Conservation (phyloP, 164 flowering plant genomes). For the Sedum album region DNA sequence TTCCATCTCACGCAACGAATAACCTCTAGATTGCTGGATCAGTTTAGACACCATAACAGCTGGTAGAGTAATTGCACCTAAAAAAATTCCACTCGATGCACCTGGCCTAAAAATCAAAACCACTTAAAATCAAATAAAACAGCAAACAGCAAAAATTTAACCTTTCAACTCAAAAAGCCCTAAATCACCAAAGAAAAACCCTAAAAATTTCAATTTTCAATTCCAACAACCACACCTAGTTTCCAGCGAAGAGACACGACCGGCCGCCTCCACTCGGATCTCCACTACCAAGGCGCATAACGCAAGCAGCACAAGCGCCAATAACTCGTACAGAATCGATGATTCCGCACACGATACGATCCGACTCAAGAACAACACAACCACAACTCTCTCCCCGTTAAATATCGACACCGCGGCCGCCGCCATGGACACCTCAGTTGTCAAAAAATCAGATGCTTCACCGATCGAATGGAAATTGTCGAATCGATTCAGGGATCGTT, state of each 20-base stretch:
- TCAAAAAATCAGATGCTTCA: not conserved
- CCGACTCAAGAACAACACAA: constrained; percentile 36
- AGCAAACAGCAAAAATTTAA: not conserved
- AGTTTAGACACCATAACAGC: constrained; percentile 60
- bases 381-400: constrained; percentile 80
- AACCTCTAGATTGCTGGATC: constrained; percentile 58
- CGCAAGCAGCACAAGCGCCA: constrained; percentile 28
- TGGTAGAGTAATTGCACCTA: constrained; percentile 87
- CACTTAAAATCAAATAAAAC: not conserved
- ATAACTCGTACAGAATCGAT: constrained; percentile 24
- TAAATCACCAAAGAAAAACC: not conserved
- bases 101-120: constrained; percentile 46
- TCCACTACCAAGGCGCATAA: constrained; percentile 49
- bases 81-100: constrained; percentile 75
- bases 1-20: constrained; percentile 25
- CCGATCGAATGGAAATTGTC: not conserved
- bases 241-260: constrained; percentile 24
- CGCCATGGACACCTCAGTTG: not conserved
- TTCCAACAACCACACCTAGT: constrained; percentile 38
- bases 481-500: not conserved
- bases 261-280: constrained; percentile 36
- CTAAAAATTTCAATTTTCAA: not conserved
- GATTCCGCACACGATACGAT: constrained; percentile 40
- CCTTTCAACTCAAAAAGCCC: not conserved
- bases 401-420: constrained; percentile 19